Base-by-base conservation (phyloP, 2,329 filamentous ascomycete species). In the Calonectria pseudoreteaudii region DNA sequence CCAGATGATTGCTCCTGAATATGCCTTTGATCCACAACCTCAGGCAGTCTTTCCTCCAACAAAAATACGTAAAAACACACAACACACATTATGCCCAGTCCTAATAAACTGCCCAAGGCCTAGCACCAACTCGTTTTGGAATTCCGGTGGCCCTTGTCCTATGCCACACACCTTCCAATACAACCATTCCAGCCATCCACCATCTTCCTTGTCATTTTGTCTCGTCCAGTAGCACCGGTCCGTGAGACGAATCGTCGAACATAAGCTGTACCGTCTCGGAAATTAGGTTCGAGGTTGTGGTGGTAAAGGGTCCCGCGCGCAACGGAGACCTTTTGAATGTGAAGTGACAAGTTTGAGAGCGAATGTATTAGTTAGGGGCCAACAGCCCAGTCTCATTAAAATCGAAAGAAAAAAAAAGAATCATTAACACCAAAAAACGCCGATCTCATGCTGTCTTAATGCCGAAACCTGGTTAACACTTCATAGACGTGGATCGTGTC, bases 361-460 rank as follows among this genome's bases (percentile, higher is more conserved):
- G 58, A 70, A 65, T 68, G 70, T 75, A 80, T 80, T 80, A 80
- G 76, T 75, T 66, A 66, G 30, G 30, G 65, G 66, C 53, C 26
- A 49, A 72, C 66, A 66, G 49, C 66, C 69, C 68, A 31, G 60
- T 66, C 41, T 62, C 64, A 68, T 71, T 68, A 74, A 64, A 64
- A 44, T 44, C 70, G 49, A 67, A 76, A 76, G 74, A 74, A 68
- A 67, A 76, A 76, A 75, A 74, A 68, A 75, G 77, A 79, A 76
- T 80, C 67, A 79, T 80, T 53, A 79, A 80, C 74, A 71, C 79
- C 78, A 68, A 69, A 58, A 64, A 81, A 84, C 82, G 80, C 82
- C 82, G 67, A 75, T 82, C 71, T 68, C 76, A 84, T 84, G 82
- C 81, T 80, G 76, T 82, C 74, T 81, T 81, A 67, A 81, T 82